phyloP scores from a whole-genome alignment of 2,329 filamentous ascomycete genomes.

The Exophiala calicioides region DNA sequence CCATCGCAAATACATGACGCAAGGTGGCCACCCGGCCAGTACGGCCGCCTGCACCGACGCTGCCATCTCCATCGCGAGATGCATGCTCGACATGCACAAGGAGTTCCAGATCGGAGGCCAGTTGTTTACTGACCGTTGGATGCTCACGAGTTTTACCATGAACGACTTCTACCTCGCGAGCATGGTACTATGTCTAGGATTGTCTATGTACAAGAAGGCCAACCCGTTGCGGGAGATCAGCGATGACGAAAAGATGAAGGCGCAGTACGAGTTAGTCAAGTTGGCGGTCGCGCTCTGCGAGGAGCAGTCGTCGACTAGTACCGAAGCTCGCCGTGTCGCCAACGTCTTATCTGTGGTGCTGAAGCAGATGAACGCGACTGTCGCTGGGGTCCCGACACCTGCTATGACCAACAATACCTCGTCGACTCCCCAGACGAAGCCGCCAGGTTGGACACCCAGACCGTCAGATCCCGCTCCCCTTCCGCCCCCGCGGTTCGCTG shows the following conservation, averaged over 20 bases:
- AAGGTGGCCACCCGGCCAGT: conserved; percentile 43
- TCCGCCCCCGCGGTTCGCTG: conserved; percentile 1
- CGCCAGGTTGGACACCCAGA: too few species aligned
- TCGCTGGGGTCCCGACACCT: too few species aligned
- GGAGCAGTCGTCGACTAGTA: conserved; percentile 25
- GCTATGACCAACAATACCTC: too few species aligned
- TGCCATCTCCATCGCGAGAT: conserved; percentile 50
- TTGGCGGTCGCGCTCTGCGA: conserved; percentile 27
- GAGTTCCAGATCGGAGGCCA: conserved; percentile 58
- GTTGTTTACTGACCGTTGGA: conserved; percentile 57
- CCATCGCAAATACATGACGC: conserved; percentile 54
- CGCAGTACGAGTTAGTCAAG: conserved; percentile 17
- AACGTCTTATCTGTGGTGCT: conserved; percentile 23
- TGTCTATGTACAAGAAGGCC: conserved; percentile 27
- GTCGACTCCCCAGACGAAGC: too few species aligned
- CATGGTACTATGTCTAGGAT: conserved; percentile 59
- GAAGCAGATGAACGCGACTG: not conserved
- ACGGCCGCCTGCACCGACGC: conserved; percentile 50
- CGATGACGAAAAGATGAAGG: conserved; percentile 26
- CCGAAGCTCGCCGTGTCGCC: conserved; percentile 29
- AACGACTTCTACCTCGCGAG: conserved; percentile 64
- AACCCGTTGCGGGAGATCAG: conserved; percentile 16
- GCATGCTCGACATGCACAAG: conserved; percentile 53
- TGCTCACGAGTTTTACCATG: conserved; percentile 58
- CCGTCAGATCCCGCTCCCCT: not conserved